Conservation (phyloP, 306 rosid species). For the Quercus dentata region DNA sequence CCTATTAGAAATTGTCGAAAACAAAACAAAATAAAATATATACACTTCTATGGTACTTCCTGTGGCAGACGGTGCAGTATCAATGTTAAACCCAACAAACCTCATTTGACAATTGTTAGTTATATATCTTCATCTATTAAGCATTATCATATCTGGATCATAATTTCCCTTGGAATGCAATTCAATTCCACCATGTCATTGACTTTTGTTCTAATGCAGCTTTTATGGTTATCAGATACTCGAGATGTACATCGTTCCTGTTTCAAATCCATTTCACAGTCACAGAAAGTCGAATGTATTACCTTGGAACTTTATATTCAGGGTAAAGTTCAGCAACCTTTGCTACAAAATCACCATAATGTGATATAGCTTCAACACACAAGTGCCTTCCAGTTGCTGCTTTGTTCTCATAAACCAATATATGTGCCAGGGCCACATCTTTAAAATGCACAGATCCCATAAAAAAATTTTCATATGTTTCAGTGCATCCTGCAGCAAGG, state of each 20-base stretch:
- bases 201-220: background rate
- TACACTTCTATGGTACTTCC: background rate
- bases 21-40: background rate
- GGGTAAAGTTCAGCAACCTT: slow-evolving; percentile 86
- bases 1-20: background rate
- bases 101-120: background rate
- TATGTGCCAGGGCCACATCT: slow-evolving; percentile 88
- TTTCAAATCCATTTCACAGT: background rate
- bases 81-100: background rate
- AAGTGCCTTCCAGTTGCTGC: slow-evolving; percentile 73
- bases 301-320: slow-evolving; percentile 63
- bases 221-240: background rate
- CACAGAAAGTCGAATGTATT: slow-evolving; percentile 18
- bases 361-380: slow-evolving; percentile 77
- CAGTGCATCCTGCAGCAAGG: slow-evolving; percentile 57
- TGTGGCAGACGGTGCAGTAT: background rate
- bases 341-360: slow-evolving; percentile 79
- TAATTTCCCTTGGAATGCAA: background rate
- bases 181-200: background rate
- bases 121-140: background rate
- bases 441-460: slow-evolving; percentile 84
- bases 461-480: slow-evolving; percentile 59
- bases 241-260: background rate
- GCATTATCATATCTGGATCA: background rate
- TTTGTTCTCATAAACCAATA: slow-evolving; percentile 81